phyloP scores from a whole-genome alignment of 2,329 filamentous ascomycete genomes.

The Blastomyces percursus region DNA sequence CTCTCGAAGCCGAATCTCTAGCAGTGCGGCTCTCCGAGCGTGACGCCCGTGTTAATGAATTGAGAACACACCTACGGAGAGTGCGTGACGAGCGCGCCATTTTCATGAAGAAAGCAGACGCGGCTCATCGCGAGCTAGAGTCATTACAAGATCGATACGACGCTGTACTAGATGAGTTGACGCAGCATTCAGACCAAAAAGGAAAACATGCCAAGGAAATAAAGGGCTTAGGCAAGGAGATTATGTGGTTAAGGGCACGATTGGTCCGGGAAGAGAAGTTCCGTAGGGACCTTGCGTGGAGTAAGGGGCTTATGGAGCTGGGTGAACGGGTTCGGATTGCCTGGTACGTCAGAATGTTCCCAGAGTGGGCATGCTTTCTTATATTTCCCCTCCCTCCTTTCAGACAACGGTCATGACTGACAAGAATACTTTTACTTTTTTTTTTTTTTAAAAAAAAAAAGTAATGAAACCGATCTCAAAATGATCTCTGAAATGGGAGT shows the following conservation, averaged over 20 bases:
- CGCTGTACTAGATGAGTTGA: slow-evolving; percentile 41
- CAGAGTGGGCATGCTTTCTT: neutral
- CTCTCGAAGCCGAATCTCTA: slow-evolving; percentile 50
- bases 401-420: neutral
- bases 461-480: slow-evolving; percentile 82
- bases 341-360: slow-evolving; percentile 60
- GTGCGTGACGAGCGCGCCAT: slow-evolving; percentile 38
- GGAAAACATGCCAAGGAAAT: slow-evolving; percentile 52
- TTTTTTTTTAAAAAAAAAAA: slow-evolving; percentile 34
- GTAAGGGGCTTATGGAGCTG: slow-evolving; percentile 77
- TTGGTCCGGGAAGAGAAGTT: slow-evolving; percentile 71
- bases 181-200: slow-evolving; percentile 29
- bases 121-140: slow-evolving; percentile 34
- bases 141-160: slow-evolving; percentile 51
- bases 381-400: neutral
- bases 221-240: slow-evolving; percentile 74
- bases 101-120: slow-evolving; percentile 32
- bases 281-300: slow-evolving; percentile 68
- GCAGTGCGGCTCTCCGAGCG: slow-evolving; percentile 61
- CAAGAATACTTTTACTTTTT: neutral
- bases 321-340: slow-evolving; percentile 53
- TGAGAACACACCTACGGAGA: slow-evolving; percentile 53
- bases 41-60: slow-evolving; percentile 51
- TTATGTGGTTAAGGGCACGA: slow-evolving; percentile 76
- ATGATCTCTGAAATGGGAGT: slow-evolving; percentile 77